Percentiles rank a stretch among this genome's conserved stretches.
Evolutionary conservation across 108 stramenopile species (phyloP).

Genomic region (Cyclostephanos tholiformis): DNA sequence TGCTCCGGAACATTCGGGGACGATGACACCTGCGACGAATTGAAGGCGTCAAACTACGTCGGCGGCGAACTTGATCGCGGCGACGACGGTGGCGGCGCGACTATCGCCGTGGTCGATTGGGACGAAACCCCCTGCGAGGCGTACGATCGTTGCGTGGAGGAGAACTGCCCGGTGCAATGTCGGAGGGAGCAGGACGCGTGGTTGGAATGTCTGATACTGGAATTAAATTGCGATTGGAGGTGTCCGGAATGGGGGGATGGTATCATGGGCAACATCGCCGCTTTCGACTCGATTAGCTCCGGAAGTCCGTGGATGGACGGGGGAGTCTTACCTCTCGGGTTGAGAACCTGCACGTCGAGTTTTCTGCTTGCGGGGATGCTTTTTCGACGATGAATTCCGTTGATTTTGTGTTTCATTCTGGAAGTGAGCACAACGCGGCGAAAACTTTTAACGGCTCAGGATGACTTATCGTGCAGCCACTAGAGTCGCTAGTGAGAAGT

Average conservation of each 20-base stretch:
- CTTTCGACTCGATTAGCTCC: not conserved
- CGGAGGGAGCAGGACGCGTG: constrained; percentile 28
- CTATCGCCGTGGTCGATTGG: not conserved
- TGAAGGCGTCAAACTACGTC: constrained; percentile 17
- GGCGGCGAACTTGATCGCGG: not conserved
- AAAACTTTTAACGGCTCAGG: no score
- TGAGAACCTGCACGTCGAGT: not conserved
- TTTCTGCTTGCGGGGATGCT: not conserved
- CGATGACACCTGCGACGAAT: constrained; percentile 15
- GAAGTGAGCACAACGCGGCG: no score
- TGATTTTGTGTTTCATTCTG: no score
- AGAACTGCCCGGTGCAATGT: constrained; percentile 21
- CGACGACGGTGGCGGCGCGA: not conserved
- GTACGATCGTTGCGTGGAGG: constrained; percentile 27
- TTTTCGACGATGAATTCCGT: not conserved
- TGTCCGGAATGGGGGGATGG: constrained; percentile 2
- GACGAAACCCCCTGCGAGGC: constrained; percentile 19
- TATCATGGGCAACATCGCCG: not conserved
- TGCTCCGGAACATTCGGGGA: constrained; percentile 22
- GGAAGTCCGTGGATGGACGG: not conserved
- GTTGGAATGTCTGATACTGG: constrained; percentile 28
- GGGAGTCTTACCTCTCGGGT: not conserved
- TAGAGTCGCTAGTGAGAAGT: no score
- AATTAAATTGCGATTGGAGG: constrained; percentile 40
- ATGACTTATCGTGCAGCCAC: no score